Base-by-base conservation (phyloP, 2,329 filamentous ascomycete species). In the Xylariaceae sp. region DNA sequence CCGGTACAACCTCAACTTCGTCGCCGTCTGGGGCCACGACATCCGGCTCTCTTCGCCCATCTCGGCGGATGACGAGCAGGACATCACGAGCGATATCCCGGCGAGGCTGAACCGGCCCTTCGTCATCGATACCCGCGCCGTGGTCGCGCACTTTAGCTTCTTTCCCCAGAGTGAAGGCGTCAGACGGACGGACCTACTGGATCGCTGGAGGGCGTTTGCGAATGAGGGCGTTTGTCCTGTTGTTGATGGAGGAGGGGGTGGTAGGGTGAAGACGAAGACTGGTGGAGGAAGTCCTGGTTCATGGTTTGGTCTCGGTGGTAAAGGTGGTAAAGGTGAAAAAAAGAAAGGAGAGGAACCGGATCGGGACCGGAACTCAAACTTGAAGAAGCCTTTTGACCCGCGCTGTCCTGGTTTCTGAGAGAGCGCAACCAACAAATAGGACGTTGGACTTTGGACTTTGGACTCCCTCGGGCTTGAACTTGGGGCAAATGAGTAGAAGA, bases 111-210 rank as follows among this genome's bases (percentile, higher is more conserved):
- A 59, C n/a, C 57, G 63, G 36, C 61, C 63, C 24, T 65, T 72
- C 15, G 63, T 73, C 9, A 69, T 77, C n/a, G 72, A 78, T 52
- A 73, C 72, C 4, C 66, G 70, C 41, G 71, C 70, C 0, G 55
- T 78, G 13, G 73, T 68, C 9, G 69, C 65, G 3, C 74, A 78
- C 53, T 74, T 72, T 43, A 68, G 66, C 41, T 73, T 72, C 32
- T 61, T 57, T 9, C 60, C 61, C 6, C 64, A 69, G 46, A 54
- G 60, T n/a, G 62, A 64, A 4, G 62, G 63, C 7, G 55, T 77
- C 29, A 64, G 66, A 11, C 56, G 61, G 36, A 77, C 75, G 0
- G 74, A 79, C 48, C 58, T 78, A 12, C 56, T 78, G 5, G 64
- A 69, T 31, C 63, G 75, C 9, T 78, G 78, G 54, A 62, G 66